These are phyloP conservation scores for Coprinopsis sp. DNA, from an alignment of 768 basidiomycete genomes.

Conservation along the genomic window DNA sequence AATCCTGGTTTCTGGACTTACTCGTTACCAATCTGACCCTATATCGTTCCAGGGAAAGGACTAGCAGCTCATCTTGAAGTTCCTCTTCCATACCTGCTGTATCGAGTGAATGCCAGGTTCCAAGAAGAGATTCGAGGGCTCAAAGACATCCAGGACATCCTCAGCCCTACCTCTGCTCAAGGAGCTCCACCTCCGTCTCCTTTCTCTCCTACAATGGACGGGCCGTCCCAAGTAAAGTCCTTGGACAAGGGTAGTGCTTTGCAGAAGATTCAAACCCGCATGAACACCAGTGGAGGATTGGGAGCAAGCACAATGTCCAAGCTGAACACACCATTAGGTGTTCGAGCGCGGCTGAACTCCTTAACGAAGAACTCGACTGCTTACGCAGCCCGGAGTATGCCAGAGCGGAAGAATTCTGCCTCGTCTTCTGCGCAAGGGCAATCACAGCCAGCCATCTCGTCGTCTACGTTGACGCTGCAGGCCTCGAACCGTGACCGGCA, in stretches of 20 bases:
- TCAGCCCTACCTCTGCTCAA: constrained; percentile 43
- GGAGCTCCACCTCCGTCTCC: constrained; percentile 30
- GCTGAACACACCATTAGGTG: constrained; percentile 51
- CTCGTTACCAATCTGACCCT: too few species aligned
- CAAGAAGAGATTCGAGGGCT: constrained; percentile 81
- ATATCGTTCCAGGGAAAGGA: constrained; percentile 88
- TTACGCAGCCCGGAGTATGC: too few species aligned
- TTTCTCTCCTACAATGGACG: constrained; percentile 23
- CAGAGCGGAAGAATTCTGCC: too few species aligned
- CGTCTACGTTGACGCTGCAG: constrained; percentile 71
- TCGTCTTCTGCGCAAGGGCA: too few species aligned
- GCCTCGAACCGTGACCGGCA: constrained; percentile 35
- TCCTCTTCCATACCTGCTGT: constrained; percentile 79
- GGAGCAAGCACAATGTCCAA: constrained; percentile 38
- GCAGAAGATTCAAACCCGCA: constrained; percentile 22
- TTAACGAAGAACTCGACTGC: constrained; percentile 52
- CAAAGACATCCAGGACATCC: constrained; percentile 62
- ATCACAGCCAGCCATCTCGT: constrained; percentile 57
- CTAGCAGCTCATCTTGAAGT: constrained; percentile 76
- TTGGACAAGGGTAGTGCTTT: constrained; percentile 27
- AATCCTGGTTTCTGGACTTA: too few species aligned
- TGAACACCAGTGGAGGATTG: too few species aligned
- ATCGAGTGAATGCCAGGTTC: constrained; percentile 77
- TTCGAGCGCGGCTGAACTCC: constrained; percentile 69
- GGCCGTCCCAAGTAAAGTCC: constrained; percentile 12